Percentiles rank a stretch among this genome's conserved stretches.
These are phyloP conservation scores for Leccinum olivaceopallidum DNA, from an alignment of 768 basidiomycete genomes.

Conservation along the genomic window DNA sequence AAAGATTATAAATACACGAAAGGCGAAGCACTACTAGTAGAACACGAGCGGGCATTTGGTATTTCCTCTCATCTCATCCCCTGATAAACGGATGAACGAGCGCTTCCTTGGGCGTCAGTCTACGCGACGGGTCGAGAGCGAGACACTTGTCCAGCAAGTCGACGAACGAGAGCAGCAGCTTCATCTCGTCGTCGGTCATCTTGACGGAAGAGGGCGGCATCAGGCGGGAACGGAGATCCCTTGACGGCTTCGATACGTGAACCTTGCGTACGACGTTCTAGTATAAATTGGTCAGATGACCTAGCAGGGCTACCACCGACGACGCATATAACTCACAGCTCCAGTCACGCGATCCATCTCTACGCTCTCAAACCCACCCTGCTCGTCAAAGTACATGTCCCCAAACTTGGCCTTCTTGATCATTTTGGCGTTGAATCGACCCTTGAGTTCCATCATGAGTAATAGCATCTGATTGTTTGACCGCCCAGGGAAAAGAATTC, in stretches of 20 bases:
- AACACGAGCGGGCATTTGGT: constrained; percentile 14
- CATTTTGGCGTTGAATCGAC: constrained; percentile 89
- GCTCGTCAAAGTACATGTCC: constrained; percentile 91
- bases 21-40: constrained; percentile 9
- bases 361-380: constrained; percentile 80
- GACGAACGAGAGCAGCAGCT: constrained; percentile 75
- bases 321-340: constrained; percentile 53
- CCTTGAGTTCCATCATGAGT: constrained; percentile 97
- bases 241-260: constrained; percentile 76
- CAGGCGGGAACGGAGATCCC: constrained; percentile 80
- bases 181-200: constrained; percentile 87
- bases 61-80: constrained; percentile 35
- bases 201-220: constrained; percentile 79
- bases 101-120: constrained; percentile 90
- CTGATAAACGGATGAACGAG: constrained; percentile 85
- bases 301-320: constrained; percentile 2
- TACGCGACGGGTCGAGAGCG: constrained; percentile 78
- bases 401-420: constrained; percentile 95
- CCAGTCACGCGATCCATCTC: constrained; percentile 86
- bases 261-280: constrained; percentile 83
- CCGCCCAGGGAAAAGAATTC: constrained; percentile 95
- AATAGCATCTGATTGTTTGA: constrained; percentile 98
- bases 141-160: constrained; percentile 93
- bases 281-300: constrained; percentile 21
- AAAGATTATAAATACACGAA: constrained; percentile 28